Base-by-base conservation (phyloP, 2,329 filamentous ascomycete species). In the Emmonsiellopsis sp. region DNA sequence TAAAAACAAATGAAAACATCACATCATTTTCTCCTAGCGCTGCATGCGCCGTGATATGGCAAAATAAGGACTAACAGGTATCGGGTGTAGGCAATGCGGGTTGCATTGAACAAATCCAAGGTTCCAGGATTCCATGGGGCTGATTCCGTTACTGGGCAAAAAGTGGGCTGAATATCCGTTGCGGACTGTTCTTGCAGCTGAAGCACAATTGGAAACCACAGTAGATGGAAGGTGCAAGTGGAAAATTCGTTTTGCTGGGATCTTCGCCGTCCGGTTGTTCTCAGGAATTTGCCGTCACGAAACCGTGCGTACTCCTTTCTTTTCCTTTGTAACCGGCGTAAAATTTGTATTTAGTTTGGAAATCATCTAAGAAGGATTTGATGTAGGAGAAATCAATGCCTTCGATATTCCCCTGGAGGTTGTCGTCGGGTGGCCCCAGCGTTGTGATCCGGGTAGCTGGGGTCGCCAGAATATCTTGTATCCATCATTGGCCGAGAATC, bases 391-490 rank as follows among this genome's bases (percentile, higher is more conserved):
- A 40, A 61, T 60, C 66, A 70, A 60, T 69, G 69, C 54, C 34
- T 30, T 32, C 46, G 20, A 38, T 32, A 32, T 50, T 70, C 68
- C 62, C 70, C 67, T 57, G 70, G 61, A 60, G 66, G 64, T 55
- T 70, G 70, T 61, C 68, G 67, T 61, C 70, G 68, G 65, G 61
- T 69, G 51, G 57, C 44, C 47, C 55, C 57, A 35, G 56, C 48
- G 50, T 59, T 59, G 58, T 66, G 67, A 58, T 71, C 69, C 57
- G 57, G 55, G 54, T 67, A 68, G 46, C 54, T 48, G 37, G 64
- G 65, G 56, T 73, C 70, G 59, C 69, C 66, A 54, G 70, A 69
- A 59, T 72, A 73, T 67, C 71, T 72, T 54, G 68, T 62, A 53
- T 72, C 71, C 55, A 59, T 53, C 65, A 71, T 69, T 67, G 64